Conservation (phyloP, 2,329 filamentous ascomycete species). For the Calonectria henricotiae region DNA sequence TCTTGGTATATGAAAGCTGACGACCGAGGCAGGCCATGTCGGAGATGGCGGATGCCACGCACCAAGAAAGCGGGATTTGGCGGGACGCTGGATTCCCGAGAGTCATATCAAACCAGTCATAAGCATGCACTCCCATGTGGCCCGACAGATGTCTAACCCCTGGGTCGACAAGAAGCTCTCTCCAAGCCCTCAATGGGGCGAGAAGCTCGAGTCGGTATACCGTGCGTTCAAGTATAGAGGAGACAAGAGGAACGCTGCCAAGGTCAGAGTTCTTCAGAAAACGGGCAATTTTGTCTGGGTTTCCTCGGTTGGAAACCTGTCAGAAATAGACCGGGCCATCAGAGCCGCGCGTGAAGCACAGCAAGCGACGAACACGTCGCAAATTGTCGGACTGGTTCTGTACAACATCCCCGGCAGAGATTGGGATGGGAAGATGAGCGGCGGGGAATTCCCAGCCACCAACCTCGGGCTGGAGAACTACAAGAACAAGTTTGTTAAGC, state of each 20-base stretch:
- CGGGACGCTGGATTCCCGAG: constrained; percentile 8
- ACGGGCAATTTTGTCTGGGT: constrained; percentile 37
- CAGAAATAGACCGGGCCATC: constrained; percentile 32
- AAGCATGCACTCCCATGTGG: neutral
- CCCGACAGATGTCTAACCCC: constrained; percentile 21
- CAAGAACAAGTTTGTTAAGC: constrained; percentile 25
- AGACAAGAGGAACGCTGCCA: constrained; percentile 26
- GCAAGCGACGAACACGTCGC: constrained; percentile 4
- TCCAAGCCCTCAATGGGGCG: constrained; percentile 28
- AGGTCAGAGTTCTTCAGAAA: constrained; percentile 24
- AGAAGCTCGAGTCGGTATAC: constrained; percentile 27
- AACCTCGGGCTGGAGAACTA: constrained; percentile 16
- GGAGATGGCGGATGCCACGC: constrained; percentile 3
- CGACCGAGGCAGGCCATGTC: neutral
- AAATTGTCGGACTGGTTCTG: constrained; percentile 31
- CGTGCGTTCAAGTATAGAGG: constrained; percentile 4
- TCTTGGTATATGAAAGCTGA: neutral
- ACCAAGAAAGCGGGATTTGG: constrained; percentile 8
- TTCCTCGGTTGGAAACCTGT: constrained; percentile 13
- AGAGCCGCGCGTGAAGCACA: constrained; percentile 19
- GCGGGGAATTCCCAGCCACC: constrained; percentile 17
- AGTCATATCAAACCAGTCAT: neutral
- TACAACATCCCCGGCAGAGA: constrained; percentile 36
- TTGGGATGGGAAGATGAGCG: constrained; percentile 18
- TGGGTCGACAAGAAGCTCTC: constrained; percentile 27